These are phyloP conservation scores for Pneumocystis oryctolagi DNA, from an alignment of 1,139 yeast genomes.

Conservation along the genomic window DNA sequence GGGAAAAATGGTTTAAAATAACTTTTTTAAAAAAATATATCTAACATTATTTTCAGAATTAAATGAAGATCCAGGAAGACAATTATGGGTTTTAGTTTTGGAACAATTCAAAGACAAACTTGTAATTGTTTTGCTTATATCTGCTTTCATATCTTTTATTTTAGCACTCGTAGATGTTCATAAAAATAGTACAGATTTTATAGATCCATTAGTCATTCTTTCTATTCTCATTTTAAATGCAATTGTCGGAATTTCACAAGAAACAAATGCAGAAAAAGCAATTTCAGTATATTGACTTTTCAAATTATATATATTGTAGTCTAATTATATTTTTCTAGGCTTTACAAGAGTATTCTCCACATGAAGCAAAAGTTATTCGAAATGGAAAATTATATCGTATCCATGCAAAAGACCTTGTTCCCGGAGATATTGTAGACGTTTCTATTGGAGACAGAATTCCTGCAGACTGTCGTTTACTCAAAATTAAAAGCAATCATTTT, in stretches of 20 bases:
- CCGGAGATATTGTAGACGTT: conserved; percentile 56
- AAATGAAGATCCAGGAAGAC: conserved; percentile 26
- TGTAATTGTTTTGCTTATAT: conserved; percentile 26
- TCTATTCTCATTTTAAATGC: conserved; percentile 28
- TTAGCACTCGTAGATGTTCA: conserved; percentile 26
- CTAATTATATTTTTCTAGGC: conserved; percentile 13
- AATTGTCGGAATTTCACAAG: conserved; percentile 31
- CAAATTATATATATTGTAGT: neutral
- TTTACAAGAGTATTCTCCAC: conserved; percentile 25
- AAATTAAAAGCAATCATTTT: conserved; percentile 14
- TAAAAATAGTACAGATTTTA: conserved; percentile 24
- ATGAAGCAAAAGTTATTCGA: conserved; percentile 38
- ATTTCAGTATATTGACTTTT: conserved; percentile 20
- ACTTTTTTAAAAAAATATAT: neutral
- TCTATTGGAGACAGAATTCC: conserved; percentile 69
- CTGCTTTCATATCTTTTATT: conserved; percentile 28
- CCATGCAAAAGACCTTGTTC: conserved; percentile 56
- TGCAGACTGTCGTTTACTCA: conserved; percentile 54
- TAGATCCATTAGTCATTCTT: conserved; percentile 29
- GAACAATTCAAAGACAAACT: conserved; percentile 29
- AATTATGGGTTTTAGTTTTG: conserved; percentile 25
- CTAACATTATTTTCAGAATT: conserved; percentile 12
- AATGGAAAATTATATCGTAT: conserved; percentile 45
- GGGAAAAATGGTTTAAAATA: neutral
- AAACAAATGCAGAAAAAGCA: conserved; percentile 30